Evolutionary conservation across 345 rosid genomes (phyloP), one percentile per base, ranked within the genome.

Genomic region (Dovyalis caffra): DNA sequence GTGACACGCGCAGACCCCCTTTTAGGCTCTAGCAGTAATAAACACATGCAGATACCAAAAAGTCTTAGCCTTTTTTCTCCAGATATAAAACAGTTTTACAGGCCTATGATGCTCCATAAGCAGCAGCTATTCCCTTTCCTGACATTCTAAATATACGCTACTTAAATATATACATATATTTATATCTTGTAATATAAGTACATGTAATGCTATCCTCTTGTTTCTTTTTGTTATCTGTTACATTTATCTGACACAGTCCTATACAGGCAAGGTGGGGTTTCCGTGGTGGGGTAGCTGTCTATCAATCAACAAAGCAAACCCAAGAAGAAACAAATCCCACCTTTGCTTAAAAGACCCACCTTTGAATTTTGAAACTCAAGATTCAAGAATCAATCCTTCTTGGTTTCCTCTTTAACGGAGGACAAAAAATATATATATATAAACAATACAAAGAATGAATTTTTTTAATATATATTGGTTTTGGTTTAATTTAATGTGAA

Each of bases 121-220:
- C 69, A 58, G 74, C 35, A 60, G 40, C 78, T 75, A 45, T 53
- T 69, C 69, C 79, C 70, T 77, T 69, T 74, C 73, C 87, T 84
- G 87, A 86, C 89, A 82, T 84, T 81, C 86, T 79, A 74, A 72
- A 86, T 86, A 81, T 86, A 76, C 69, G 74, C 75, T 75, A 71
- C 76, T 60, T 62, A 8, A 60, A 18, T 34, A 69, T 33, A 77
- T 81, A 38, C 26, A 37, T 65, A 20, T 4, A 69, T 25, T 65
- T 25, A 26, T 16, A 63, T 69, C 12, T 16, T 56, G 9, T 74
- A 58, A 21, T 40, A 57, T 20, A 9, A 3, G 60, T 5, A 43
- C 28, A 18, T 5, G 12, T 2, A 57, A 25, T 75, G 6, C 23
- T 57, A 43, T 68, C 21, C 51, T 66, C 62, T 14, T 16, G 35